Evolutionary conservation across 257 asterid species (phyloP).

Genomic region (Mentha longifolia): DNA sequence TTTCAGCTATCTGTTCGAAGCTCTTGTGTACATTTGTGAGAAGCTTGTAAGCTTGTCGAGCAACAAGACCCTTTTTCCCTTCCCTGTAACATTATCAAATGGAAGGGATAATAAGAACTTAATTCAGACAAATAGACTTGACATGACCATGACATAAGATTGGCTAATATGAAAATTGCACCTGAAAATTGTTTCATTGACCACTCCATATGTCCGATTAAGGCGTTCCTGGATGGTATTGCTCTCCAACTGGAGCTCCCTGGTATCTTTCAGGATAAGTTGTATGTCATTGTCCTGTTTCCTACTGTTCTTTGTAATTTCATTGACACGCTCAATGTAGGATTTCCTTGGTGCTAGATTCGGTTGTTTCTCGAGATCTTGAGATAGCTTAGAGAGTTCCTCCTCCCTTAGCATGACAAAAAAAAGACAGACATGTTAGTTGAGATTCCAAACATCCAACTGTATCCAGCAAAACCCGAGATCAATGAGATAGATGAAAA

Average conservation of each 20-base stretch:
- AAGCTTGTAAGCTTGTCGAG: conserved; percentile 67
- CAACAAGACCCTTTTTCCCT: conserved; percentile 72
- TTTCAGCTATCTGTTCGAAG: conserved; percentile 71
- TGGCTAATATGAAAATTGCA: conserved; percentile 27
- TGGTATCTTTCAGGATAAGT: conserved; percentile 68
- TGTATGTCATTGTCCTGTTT: conserved; percentile 79
- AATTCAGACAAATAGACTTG: background rate
- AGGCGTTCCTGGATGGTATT: conserved; percentile 83
- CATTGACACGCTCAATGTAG: conserved; percentile 65
- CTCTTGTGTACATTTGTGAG: conserved; percentile 64
- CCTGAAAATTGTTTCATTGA: conserved; percentile 77
- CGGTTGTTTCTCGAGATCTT: conserved; percentile 62
- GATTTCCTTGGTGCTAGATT: conserved; percentile 58
- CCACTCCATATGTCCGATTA: conserved; percentile 68
- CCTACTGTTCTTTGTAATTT: conserved; percentile 83
- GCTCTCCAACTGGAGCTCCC: conserved; percentile 89
- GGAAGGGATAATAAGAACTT: background rate
- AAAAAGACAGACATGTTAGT: conserved; percentile 24
- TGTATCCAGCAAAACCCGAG: conserved; percentile 13
- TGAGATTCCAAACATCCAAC: background rate
- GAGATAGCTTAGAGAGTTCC: conserved; percentile 50
- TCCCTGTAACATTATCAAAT: conserved; percentile 52
- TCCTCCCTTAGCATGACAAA: conserved; percentile 56
- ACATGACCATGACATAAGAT: background rate
- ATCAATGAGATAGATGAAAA: background rate